Evolutionary conservation across 2,329 filamentous ascomycete genomes (phyloP).

Genomic region (Calonectria crousiana): DNA sequence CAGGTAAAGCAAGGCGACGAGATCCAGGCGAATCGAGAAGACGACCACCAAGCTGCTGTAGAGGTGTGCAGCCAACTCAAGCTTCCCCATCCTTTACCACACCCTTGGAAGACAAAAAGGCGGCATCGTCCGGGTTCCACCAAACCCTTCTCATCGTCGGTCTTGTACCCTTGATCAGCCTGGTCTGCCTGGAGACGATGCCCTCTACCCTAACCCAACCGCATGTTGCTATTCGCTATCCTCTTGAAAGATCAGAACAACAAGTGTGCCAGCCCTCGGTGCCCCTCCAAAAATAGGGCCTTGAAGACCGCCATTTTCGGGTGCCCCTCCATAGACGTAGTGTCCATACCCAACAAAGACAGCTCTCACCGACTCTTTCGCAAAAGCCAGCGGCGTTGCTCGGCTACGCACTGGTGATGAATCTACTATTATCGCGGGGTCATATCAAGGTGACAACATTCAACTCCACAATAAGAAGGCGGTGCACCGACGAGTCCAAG

Average conservation of each 20-base stretch:
- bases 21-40: slow-evolving; percentile 21
- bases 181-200: slow-evolving; percentile 26
- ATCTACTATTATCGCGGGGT: slow-evolving; percentile 34
- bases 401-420: slow-evolving; percentile 38
- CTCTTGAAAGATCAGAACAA: slow-evolving; percentile 36
- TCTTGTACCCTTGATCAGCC: slow-evolving; percentile 22
- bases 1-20: slow-evolving; percentile 26
- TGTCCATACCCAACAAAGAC: slow-evolving; percentile 32
- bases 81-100: slow-evolving; percentile 13
- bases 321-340: slow-evolving; percentile 35
- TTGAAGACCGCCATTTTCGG: slow-evolving; percentile 32
- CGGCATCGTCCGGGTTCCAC: slow-evolving; percentile 30
- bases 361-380: slow-evolving; percentile 42
- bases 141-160: slow-evolving; percentile 31
- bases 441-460: slow-evolving; percentile 17
- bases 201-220: slow-evolving; percentile 37
- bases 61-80: slow-evolving; percentile 34
- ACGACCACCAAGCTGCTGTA: slow-evolving; percentile 29
- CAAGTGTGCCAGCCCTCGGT: slow-evolving; percentile 29
- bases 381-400: slow-evolving; percentile 34
- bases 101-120: slow-evolving; percentile 27
- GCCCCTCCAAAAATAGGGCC: slow-evolving; percentile 42
- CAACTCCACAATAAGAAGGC: slow-evolving; percentile 1
- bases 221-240: slow-evolving; percentile 35
- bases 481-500: neutral